Percentiles rank a stretch among this genome's conserved stretches.
Conservation (phyloP, 2,329 filamentous ascomycete species). For the Aspergillus carbonarius region DNA sequence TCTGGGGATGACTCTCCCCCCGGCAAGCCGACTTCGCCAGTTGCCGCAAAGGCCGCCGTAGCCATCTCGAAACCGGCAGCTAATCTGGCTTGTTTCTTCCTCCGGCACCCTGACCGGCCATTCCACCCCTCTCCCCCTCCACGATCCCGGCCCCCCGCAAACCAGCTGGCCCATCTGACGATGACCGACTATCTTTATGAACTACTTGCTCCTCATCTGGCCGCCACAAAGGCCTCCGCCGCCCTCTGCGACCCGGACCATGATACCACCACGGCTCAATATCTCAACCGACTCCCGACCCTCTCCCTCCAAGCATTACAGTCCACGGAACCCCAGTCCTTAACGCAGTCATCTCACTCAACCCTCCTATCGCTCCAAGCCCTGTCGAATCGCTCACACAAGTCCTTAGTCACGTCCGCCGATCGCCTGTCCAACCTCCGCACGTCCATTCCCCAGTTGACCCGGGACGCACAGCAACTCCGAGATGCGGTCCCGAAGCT, state of each 20-base stretch:
- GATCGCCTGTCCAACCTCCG: conserved; percentile 72
- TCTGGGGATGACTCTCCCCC: background rate
- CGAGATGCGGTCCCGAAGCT: conserved; percentile 72
- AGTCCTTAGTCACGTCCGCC: conserved; percentile 76
- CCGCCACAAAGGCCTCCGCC: conserved; percentile 34
- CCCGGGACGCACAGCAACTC: conserved; percentile 64
- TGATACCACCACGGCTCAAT: conserved; percentile 50
- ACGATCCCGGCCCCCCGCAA: background rate
- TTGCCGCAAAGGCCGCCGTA: conserved; percentile 33
- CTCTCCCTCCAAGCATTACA: conserved; percentile 72
- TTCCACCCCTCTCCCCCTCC: background rate
- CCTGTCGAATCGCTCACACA: conserved; percentile 86
- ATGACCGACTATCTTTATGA: conserved; percentile 77
- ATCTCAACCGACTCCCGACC: conserved; percentile 74
- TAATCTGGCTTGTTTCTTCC: conserved; percentile 12
- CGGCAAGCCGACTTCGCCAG: conserved; percentile 18
- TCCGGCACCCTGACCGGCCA: background rate
- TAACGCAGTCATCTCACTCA: conserved; percentile 79
- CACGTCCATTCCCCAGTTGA: conserved; percentile 69
- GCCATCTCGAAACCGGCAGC: conserved; percentile 3
- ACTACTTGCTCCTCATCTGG: conserved; percentile 64
- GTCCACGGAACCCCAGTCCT: conserved; percentile 71
- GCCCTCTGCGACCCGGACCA: conserved; percentile 11
- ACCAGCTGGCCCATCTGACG: background rate
- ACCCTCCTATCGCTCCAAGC: conserved; percentile 79